These are phyloP conservation scores for Ascochyta fabae DNA, from an alignment of 2,329 filamentous ascomycete genomes.

Conservation along the genomic window DNA sequence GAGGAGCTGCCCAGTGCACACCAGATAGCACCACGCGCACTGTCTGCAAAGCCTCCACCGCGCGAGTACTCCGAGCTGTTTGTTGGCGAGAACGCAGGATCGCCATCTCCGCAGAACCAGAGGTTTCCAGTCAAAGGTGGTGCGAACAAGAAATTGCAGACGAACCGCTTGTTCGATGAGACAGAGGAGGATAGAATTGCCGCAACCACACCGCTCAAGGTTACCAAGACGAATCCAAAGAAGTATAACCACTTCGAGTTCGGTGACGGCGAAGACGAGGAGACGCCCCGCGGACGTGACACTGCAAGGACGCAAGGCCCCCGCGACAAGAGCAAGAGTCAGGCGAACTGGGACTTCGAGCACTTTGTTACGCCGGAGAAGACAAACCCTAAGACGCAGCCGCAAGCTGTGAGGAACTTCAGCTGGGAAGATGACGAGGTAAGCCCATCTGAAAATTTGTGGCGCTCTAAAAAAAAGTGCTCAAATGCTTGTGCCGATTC, in stretches of 20 bases:
- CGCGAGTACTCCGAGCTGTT: constrained; percentile 75
- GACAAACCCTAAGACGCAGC: constrained; percentile 66
- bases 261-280: constrained; percentile 63
- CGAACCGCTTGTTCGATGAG: constrained; percentile 63
- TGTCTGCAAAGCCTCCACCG: constrained; percentile 73
- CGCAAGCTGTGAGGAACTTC: constrained; percentile 76
- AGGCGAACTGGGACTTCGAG: constrained; percentile 83
- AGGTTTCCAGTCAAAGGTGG: constrained; percentile 54
- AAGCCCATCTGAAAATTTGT: constrained; percentile 6
- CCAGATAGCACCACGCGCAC: constrained; percentile 64
- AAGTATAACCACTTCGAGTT: constrained; percentile 90
- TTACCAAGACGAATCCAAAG: constrained; percentile 71
- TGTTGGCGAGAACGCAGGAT: constrained; percentile 55
- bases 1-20: constrained; percentile 55
- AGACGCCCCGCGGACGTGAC: constrained; percentile 41
- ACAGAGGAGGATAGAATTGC: constrained; percentile 54
- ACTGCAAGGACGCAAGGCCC: constrained; percentile 31
- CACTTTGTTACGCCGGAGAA: constrained; percentile 88
- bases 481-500: too few species aligned
- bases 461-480: too few species aligned
- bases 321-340: constrained; percentile 60
- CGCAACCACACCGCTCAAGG: constrained; percentile 41
- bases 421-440: constrained; percentile 76
- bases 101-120: constrained; percentile 50
- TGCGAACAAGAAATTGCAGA: constrained; percentile 58